Evolutionary conservation across 768 basidiomycete species (phyloP), one percentile per base, ranked within the genome.

Genomic region (Serendipita sp.): DNA sequence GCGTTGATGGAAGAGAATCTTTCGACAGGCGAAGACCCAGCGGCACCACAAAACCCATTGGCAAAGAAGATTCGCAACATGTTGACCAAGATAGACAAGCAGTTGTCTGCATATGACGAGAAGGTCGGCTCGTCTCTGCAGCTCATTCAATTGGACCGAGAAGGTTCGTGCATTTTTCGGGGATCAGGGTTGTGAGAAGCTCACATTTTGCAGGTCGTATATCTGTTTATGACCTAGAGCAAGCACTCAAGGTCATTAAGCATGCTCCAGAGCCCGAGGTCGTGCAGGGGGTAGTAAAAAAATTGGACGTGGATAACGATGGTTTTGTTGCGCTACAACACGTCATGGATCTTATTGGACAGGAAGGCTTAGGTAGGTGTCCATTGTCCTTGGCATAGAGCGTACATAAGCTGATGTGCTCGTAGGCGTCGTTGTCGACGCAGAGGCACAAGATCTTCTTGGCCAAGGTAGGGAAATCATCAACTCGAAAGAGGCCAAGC

Each of bases 251-350:
- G 64, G 92, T 96, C 63, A 97, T 97, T 78, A 88, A 89, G 75
- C 96, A 98, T 75, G 83, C 79, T 71, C 95, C 94, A 3, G 87
- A 91, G 65, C 90, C 94, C 64, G 88, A 92, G 67, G 86, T 91
- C 15, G 89, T 91, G 28, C 84, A 86, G 66, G 85, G 83, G 24
- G 85, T 99, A 62, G 84, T 94, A 63, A 85, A 91, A 72, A 98
- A 98, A 75, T 76, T 98, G 70, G 96, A 99, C 72, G 88, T 91
- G 8, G 95, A 98, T 75, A 85, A 90, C 74, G 95, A 98, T 72
- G 94, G 95, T 0, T 95, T 85, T 71, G 93, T 97, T 30, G 91
- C 94, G 72, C 80, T 98, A 53, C 91, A 95, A 74, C 94, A 99
- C 71, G 93, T 99, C 41, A 74, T 95, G 65, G 90, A 88, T 11